A percentile compares a stretch with the other conserved stretches of the same genome.
These are phyloP conservation scores for Graphilbum sp. DNA, from an alignment of 2,329 filamentous ascomycete genomes.

Conservation along the genomic window DNA sequence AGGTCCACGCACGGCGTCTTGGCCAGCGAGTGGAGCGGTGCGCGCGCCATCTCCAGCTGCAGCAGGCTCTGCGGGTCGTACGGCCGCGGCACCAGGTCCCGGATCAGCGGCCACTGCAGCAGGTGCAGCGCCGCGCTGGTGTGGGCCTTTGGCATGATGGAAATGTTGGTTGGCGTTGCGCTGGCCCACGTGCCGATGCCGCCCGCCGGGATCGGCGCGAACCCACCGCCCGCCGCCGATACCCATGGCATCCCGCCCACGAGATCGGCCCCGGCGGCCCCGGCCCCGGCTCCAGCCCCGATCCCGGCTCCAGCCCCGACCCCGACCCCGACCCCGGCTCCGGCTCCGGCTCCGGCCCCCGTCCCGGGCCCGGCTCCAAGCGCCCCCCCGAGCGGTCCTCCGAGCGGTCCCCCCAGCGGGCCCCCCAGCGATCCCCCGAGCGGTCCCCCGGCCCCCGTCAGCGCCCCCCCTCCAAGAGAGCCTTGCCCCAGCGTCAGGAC, in stretches of 20 bases:
- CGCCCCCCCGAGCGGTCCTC: no score
- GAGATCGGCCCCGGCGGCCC: no score
- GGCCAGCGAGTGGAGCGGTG: slow-evolving; percentile 52
- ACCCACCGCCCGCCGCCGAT: slow-evolving; percentile 10
- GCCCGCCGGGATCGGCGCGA: slow-evolving; percentile 41
- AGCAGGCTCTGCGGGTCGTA: slow-evolving; percentile 71
- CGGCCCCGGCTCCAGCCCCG: no score
- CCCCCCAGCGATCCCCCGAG: no score
- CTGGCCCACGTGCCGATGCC: slow-evolving; percentile 58
- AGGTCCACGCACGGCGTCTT: slow-evolving; percentile 53
- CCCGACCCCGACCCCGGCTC: no score
- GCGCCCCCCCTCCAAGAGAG: no score
- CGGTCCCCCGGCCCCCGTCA: not conserved
- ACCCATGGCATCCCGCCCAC: no score
- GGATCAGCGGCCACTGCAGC: slow-evolving; percentile 66
- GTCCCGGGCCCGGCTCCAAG: no score
- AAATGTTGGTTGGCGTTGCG: slow-evolving; percentile 46
- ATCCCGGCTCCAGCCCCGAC: no score
- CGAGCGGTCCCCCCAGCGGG: no score
- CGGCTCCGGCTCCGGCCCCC: no score
- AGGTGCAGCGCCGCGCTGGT: slow-evolving; percentile 67
- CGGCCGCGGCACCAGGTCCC: slow-evolving; percentile 57
- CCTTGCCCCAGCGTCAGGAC: not conserved
- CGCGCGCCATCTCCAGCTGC: slow-evolving; percentile 64
- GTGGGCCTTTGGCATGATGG: slow-evolving; percentile 72